Conservation (phyloP, 78 protist species). For the Speleostelium caveatum region DNA sequence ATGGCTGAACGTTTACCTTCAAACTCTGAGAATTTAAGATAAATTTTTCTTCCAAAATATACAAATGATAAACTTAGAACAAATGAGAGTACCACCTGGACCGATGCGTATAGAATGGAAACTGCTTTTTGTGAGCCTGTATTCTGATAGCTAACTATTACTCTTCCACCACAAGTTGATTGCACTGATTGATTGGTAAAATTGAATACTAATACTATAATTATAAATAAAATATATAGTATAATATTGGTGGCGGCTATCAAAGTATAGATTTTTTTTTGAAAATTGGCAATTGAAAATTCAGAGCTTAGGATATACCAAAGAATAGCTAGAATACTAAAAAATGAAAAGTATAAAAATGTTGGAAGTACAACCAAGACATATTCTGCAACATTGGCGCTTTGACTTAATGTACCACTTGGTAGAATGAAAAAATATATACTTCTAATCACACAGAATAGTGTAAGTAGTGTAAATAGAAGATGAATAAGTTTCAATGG, state of each 20-base stretch:
- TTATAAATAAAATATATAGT: slow-evolving; percentile 32
- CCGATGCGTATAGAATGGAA: slow-evolving; percentile 51
- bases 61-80: slow-evolving; percentile 37
- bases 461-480: slow-evolving; percentile 12
- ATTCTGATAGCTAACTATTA: not conserved
- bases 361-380: slow-evolving; percentile 62
- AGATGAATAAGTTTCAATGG: slow-evolving; percentile 52
- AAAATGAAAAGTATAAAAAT: slow-evolving; percentile 49
- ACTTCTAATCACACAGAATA: slow-evolving; percentile 7
- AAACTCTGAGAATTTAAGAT: not conserved
- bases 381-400: slow-evolving; percentile 55
- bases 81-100: slow-evolving; percentile 42
- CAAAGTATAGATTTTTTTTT: not conserved
- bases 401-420: slow-evolving; percentile 2
- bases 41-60: slow-evolving; percentile 46
- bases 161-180: slow-evolving; percentile 66
- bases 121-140: slow-evolving; percentile 44
- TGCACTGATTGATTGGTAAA: slow-evolving; percentile 10
- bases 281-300: not conserved
- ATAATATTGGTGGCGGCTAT: slow-evolving; percentile 15
- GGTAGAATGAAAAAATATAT: slow-evolving; percentile 62
- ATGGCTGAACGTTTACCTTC: not conserved
- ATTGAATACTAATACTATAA: slow-evolving; percentile 45
- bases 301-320: slow-evolving; percentile 51
- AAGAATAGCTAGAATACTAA: slow-evolving; percentile 32